Evolutionary conservation across 2,329 filamentous ascomycete species (phyloP).

Genomic region (Xylariales sp.): DNA sequence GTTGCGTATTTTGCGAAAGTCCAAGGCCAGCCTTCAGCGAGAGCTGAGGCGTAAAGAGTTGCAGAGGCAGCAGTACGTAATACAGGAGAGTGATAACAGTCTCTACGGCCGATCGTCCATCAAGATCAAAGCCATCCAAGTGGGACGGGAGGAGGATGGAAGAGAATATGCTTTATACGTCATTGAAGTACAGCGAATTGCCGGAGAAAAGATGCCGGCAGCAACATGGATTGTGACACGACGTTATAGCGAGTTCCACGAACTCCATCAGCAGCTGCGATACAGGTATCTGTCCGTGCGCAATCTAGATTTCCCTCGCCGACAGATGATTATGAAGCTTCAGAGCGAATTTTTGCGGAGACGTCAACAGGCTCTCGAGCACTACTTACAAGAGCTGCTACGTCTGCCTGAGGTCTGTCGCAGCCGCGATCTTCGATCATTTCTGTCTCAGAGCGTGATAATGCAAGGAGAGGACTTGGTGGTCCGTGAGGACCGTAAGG

Average conservation of each 20-base stretch:
- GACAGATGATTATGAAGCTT: constrained; percentile 92
- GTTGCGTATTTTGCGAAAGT: constrained; percentile 86
- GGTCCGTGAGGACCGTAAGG: constrained; percentile 63
- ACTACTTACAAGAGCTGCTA: constrained; percentile 77
- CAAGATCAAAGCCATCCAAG: constrained; percentile 87
- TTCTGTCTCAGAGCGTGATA: constrained; percentile 84
- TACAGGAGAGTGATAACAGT: constrained; percentile 97
- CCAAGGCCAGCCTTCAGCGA: constrained; percentile 85
- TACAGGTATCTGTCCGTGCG: constrained; percentile 82
- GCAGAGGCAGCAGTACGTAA: constrained; percentile 92
- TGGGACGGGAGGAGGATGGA: constrained; percentile 86
- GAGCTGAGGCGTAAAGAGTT: constrained; percentile 93
- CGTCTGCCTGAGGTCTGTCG: constrained; percentile 89
- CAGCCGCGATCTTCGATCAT: constrained; percentile 85
- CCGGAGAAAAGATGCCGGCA: constrained; percentile 94
- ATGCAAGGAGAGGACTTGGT: constrained; percentile 55
- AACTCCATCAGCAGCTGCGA: constrained; percentile 85
- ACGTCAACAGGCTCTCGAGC: constrained; percentile 75
- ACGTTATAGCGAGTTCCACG: constrained; percentile 94
- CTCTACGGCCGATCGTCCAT: constrained; percentile 88
- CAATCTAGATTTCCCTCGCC: constrained; percentile 84
- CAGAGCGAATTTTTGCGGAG: constrained; percentile 95
- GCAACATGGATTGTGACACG: constrained; percentile 91
- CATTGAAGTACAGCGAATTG: constrained; percentile 84
- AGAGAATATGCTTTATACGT: constrained; percentile 92